These are phyloP conservation scores for Cyclotella cryptica DNA, from an alignment of 108 stramenopile species.

Conservation along the genomic window DNA sequence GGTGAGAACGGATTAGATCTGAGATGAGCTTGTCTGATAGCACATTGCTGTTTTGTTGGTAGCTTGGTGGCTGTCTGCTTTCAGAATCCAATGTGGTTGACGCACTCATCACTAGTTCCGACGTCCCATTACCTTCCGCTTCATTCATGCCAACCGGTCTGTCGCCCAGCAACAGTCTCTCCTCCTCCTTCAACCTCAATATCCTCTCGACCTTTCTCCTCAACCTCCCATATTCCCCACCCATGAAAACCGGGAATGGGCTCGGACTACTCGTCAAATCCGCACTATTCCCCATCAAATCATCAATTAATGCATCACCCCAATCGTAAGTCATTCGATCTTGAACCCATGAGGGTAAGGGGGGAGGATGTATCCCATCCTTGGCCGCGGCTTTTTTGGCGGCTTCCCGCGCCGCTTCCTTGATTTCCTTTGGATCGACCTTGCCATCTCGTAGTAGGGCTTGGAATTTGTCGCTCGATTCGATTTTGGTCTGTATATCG, in stretches of 20 bases:
- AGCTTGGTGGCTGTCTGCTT: background rate
- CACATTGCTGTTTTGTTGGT: background rate
- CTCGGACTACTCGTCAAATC: slow-evolving; percentile 73
- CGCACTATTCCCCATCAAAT: slow-evolving; percentile 78
- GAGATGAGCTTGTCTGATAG: slow-evolving; percentile 75
- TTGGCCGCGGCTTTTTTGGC: slow-evolving; percentile 49
- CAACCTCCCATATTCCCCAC: slow-evolving; percentile 59
- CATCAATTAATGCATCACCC: slow-evolving; percentile 81
- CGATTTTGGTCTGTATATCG: slow-evolving; percentile 31
- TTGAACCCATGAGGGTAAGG: slow-evolving; percentile 42
- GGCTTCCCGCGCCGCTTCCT: slow-evolving; percentile 35
- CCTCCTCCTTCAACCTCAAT: slow-evolving; percentile 34
- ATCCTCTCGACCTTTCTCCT: slow-evolving; percentile 54
- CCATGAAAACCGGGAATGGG: slow-evolving; percentile 77
- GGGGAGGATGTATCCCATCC: slow-evolving; percentile 36
- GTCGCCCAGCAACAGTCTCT: slow-evolving; percentile 28
- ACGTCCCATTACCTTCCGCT: too few relatives aligned
- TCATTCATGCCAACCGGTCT: too few relatives aligned
- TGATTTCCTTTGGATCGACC: slow-evolving; percentile 23
- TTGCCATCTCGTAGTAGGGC: slow-evolving; percentile 23
- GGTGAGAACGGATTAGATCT: slow-evolving; percentile 70
- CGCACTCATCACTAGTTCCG: too few relatives aligned
- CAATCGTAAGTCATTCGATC: slow-evolving; percentile 69
- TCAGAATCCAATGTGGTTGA: slow-evolving; percentile 22
- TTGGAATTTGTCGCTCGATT: slow-evolving; percentile 37